Conservation (phyloP, 2,329 filamentous ascomycete genomes). For the Ilyonectria sp. region DNA sequence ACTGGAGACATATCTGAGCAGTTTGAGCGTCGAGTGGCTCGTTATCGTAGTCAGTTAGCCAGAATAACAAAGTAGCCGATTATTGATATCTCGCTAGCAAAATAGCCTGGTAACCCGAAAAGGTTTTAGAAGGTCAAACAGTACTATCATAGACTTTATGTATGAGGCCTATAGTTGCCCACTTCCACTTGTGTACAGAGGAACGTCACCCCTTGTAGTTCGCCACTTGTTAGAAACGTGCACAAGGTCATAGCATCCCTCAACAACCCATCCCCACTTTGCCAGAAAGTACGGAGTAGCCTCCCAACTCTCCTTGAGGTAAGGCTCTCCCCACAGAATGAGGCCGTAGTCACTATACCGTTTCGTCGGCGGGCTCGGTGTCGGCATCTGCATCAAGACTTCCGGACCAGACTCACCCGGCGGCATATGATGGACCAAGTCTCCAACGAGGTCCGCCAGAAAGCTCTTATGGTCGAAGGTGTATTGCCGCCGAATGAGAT, state of each 20-base stretch:
- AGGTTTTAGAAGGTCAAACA: too few relatives aligned
- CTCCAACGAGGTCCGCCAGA: slow-evolving; percentile 27
- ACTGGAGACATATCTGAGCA: too few relatives aligned
- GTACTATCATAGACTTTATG: too few relatives aligned
- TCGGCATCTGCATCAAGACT: background rate
- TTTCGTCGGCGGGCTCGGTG: background rate
- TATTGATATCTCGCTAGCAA: too few relatives aligned
- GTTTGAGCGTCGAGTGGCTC: too few relatives aligned
- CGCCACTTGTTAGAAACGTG: slow-evolving; percentile 20
- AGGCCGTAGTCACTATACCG: background rate
- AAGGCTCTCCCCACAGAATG: slow-evolving; percentile 34
- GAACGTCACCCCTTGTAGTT: slow-evolving; percentile 11
- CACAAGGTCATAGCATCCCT: slow-evolving; percentile 23
- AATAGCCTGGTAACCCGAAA: too few relatives aligned
- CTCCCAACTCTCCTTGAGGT: slow-evolving; percentile 30
- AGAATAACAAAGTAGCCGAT: too few relatives aligned
- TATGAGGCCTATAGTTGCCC: too few relatives aligned
- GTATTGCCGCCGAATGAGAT: background rate
- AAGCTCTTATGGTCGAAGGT: background rate
- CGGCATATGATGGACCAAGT: background rate
- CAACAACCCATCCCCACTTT: slow-evolving; percentile 26
- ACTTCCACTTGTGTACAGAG: too few relatives aligned
- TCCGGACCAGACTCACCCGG: background rate
- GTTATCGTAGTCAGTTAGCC: too few relatives aligned
- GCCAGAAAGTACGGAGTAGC: slow-evolving; percentile 16